phyloP scores from a whole-genome alignment of 345 rosid genomes.

The Physaria fendleri region DNA sequence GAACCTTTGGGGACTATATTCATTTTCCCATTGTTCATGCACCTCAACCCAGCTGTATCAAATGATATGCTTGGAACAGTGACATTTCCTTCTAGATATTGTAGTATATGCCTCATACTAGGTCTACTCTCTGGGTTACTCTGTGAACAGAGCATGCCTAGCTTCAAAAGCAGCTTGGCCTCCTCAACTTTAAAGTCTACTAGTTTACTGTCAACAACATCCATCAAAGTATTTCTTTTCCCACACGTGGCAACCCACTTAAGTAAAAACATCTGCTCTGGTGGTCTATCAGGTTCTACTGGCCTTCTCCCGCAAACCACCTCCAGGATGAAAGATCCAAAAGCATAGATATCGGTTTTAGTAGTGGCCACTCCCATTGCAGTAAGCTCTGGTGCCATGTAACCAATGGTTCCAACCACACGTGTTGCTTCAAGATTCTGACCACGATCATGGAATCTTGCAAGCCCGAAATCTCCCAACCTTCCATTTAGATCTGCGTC shows the following conservation, averaged over 20 bases:
- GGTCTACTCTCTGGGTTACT: constrained; percentile 36
- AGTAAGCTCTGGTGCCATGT: constrained; percentile 35
- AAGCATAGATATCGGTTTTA: constrained; percentile 28
- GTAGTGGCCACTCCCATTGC: constrained; percentile 30
- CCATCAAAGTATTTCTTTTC: constrained; percentile 11
- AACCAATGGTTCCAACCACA: constrained; percentile 36
- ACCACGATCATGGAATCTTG: constrained; percentile 33
- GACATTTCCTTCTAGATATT: constrained; percentile 9
- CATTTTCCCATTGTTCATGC: constrained; percentile 24
- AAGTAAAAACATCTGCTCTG: constrained; percentile 13
- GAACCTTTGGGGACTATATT: constrained; percentile 23
- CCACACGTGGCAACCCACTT: constrained; percentile 22
- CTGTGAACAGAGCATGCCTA: constrained; percentile 49
- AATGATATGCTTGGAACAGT: background rate
- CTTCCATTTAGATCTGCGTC: constrained; percentile 34
- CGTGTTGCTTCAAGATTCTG: constrained; percentile 30
- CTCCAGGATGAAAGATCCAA: constrained; percentile 35
- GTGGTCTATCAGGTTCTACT: constrained; percentile 4
- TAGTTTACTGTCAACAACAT: constrained; percentile 24
- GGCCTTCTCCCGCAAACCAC: constrained; percentile 43
- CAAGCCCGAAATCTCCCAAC: constrained; percentile 45
- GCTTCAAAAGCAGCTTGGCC: constrained; percentile 37
- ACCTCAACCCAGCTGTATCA: constrained; percentile 11
- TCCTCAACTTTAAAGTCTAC: constrained; percentile 24
- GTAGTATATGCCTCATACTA: background rate